Evolutionary conservation across 352 stramenopile species (phyloP).

Genomic region (Nothophytophthora sp.): DNA sequence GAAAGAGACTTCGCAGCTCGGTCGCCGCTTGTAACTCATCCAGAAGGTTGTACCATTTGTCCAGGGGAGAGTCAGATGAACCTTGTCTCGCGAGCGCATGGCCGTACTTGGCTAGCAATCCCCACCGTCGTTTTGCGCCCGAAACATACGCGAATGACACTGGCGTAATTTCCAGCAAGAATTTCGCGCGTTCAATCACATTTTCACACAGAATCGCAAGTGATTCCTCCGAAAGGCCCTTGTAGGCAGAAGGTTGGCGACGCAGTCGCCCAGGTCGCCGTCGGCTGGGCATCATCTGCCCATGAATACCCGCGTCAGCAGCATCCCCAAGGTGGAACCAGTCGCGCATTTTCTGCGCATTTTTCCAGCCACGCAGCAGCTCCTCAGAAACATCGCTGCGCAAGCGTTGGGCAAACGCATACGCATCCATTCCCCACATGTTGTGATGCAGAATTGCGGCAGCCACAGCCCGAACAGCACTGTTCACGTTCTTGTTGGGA

Average conservation of each 20-base stretch:
- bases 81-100: slow-evolving; percentile 50
- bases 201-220: slow-evolving; percentile 72
- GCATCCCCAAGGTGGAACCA: slow-evolving; percentile 87
- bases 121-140: slow-evolving; percentile 69
- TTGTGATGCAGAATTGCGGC: slow-evolving; percentile 87
- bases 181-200: slow-evolving; percentile 65
- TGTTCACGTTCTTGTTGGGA: slow-evolving; percentile 44
- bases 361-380: slow-evolving; percentile 75
- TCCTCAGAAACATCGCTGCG: slow-evolving; percentile 64
- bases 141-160: slow-evolving; percentile 78
- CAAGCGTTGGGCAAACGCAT: slow-evolving; percentile 60
- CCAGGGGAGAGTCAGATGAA: slow-evolving; percentile 50
- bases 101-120: slow-evolving; percentile 72
- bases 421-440: slow-evolving; percentile 87
- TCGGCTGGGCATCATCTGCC: slow-evolving; percentile 27
- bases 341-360: slow-evolving; percentile 86
- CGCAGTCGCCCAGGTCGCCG: slow-evolving; percentile 39
- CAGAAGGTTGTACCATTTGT: slow-evolving; percentile 83
- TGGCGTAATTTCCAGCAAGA: slow-evolving; percentile 72
- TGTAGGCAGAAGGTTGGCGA: slow-evolving; percentile 78
- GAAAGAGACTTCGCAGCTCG: slow-evolving; percentile 64
- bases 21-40: slow-evolving; percentile 79
- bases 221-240: slow-evolving; percentile 72
- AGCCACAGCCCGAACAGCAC: slow-evolving; percentile 66
- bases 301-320: slow-evolving; percentile 49